Conservation (phyloP, 345 rosid species). For the Linum usitatissimum region DNA sequence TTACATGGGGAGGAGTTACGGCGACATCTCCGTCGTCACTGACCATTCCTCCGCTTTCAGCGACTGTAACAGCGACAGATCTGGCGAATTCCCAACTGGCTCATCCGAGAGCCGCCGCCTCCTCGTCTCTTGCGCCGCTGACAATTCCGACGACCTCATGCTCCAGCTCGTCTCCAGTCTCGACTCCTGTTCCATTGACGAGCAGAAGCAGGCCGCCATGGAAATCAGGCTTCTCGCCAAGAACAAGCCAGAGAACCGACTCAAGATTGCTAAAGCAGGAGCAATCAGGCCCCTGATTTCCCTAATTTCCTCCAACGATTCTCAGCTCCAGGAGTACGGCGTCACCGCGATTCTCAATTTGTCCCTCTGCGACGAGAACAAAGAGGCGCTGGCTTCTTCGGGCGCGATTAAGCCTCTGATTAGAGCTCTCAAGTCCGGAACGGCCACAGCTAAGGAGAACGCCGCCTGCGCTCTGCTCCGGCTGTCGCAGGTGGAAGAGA, state of each 20-base stretch:
- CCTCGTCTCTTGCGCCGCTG: constrained; percentile 30
- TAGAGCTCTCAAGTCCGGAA: constrained; percentile 57
- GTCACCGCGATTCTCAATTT: constrained; percentile 88
- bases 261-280: constrained; percentile 72
- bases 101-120: constrained; percentile 59
- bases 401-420: constrained; percentile 89
- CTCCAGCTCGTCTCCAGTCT: constrained; percentile 60
- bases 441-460: constrained; percentile 73
- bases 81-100: constrained; percentile 70
- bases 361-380: constrained; percentile 92
- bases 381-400: constrained; percentile 50
- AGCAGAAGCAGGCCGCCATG: constrained; percentile 92
- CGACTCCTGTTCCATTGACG: constrained; percentile 62
- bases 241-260: constrained; percentile 76
- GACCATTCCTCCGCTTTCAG: constrained; percentile 72
- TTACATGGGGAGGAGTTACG: constrained; percentile 37
- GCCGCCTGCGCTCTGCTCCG: constrained; percentile 89
- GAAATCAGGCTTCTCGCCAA: constrained; percentile 85
- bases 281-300: constrained; percentile 71
- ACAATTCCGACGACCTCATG: constrained; percentile 44
- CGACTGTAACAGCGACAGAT: constrained; percentile 89
- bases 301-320: constrained; percentile 54
- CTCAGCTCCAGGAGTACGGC: constrained; percentile 78
- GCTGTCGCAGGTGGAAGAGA: constrained; percentile 73
- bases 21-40: constrained; percentile 23